Evolutionary conservation across 768 basidiomycete species (phyloP), one percentile per base, ranked within the genome.

Genomic region (Hirschioporus abietinus): DNA sequence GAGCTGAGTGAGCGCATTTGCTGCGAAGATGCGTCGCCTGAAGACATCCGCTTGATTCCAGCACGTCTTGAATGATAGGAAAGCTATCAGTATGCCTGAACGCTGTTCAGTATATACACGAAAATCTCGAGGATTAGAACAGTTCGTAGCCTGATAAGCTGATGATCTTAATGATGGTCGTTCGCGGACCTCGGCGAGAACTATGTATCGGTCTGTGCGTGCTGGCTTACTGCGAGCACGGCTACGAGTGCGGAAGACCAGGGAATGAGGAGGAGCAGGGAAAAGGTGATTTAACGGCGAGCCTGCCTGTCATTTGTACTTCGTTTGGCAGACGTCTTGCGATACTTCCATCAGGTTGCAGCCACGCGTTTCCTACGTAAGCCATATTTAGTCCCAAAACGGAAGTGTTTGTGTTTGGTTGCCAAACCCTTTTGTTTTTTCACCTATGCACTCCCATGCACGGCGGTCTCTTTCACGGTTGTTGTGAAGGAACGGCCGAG

Each of bases 331-430:
- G 42, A 52, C 42, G 42, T 52, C 42, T 20, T 52, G 42, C 42
- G 42, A 20, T n/a, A 52, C 42, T 52, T 52, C 42, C 42, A 52
- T 52, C 42, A 52, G 42, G 42, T 52, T 52, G 42, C 42, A 20
- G 12, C 42, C 42, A 52, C 42, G 42, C 42, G 42, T 12, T 52
- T 20, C 12, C 12, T 52, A 52, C 42, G 42, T 52, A 52, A 52
- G 6, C 3, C 15, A 52, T 10, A 52, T 3, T 52, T 20, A 52
- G 12, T 52, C 42, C 42, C 20, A 52, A 52, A 52, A 52, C 4
- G 42, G 42, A 52, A 52, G 42, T 52, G 20, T 52, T 52, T 52
- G 42, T 52, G 42, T 52, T 52, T 52, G 42, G 42, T 52, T 52
- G 42, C 42, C 42, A 52, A 20, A 1, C 42, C 20, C 20, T 52